Conservation (phyloP, 2,329 filamentous ascomycete genomes). For the Fusarium equiseti region DNA sequence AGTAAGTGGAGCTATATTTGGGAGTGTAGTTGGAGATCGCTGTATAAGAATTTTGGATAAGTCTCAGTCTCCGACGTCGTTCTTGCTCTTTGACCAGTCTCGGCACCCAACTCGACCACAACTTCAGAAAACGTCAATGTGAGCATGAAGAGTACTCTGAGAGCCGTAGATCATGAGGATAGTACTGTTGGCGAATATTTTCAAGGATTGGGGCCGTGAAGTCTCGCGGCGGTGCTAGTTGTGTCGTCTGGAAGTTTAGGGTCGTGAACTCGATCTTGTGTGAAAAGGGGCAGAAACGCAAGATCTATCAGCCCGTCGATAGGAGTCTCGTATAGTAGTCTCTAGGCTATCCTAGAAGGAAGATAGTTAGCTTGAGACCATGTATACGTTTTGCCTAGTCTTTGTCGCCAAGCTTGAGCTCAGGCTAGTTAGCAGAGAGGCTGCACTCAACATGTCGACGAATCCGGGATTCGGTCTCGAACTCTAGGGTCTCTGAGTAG, state of each 20-base stretch:
- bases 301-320: background rate
- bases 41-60: background rate
- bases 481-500: background rate
- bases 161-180: background rate
- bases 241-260: background rate
- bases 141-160: background rate
- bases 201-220: background rate
- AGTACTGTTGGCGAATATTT: background rate
- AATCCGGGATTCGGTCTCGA: background rate
- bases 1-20: background rate
- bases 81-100: background rate
- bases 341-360: background rate
- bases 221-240: background rate
- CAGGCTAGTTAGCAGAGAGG: background rate
- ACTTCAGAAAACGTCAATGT: background rate
- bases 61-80: background rate
- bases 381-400: background rate
- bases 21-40: background rate
- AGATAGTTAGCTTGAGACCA: background rate
- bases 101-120: background rate
- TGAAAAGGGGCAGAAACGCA: background rate
- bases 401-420: background rate
- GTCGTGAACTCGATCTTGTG: background rate
- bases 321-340: background rate
- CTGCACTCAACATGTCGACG: background rate